A percentile compares a stretch with the other conserved stretches of the same genome.
Conservation (phyloP, 192 early-diverging fungal genomes). For the Rhizophlyctis rosea region DNA sequence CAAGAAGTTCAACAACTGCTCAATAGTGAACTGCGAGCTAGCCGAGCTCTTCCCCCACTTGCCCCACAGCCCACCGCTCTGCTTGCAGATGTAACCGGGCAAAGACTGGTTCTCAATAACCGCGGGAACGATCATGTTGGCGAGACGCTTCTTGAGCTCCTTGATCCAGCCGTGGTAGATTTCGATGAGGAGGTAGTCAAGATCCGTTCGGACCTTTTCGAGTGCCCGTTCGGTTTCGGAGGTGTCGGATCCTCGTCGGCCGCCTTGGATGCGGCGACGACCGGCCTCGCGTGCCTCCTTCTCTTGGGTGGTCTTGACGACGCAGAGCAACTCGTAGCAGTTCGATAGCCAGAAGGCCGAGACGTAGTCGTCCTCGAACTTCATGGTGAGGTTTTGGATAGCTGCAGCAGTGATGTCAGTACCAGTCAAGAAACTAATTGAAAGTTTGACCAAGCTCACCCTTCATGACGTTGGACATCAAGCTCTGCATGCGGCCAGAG, state of each 20-base stretch:
- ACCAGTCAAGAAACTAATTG: background rate
- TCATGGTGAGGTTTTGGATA: constrained; percentile 56
- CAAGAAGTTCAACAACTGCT: constrained; percentile 90
- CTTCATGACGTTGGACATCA: constrained; percentile 84
- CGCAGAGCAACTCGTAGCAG: constrained; percentile 88
- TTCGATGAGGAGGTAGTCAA: constrained; percentile 87
- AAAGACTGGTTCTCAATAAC: constrained; percentile 94
- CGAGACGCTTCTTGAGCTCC: constrained; percentile 90
- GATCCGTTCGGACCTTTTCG: constrained; percentile 81
- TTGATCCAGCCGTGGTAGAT: constrained; percentile 99
- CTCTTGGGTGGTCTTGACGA: constrained; percentile 70
- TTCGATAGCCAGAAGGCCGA: constrained; percentile 97
- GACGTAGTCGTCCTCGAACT: constrained; percentile 79
- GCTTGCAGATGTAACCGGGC: constrained; percentile 89
- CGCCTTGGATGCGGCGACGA: constrained; percentile 39
- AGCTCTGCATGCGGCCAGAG: constrained; percentile 72
- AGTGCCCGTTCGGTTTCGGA: constrained; percentile 72
- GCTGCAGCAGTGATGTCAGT: constrained; percentile 9
- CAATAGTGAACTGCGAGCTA: constrained; percentile 84
- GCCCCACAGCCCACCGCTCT: constrained; percentile 85
- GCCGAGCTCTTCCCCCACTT: constrained; percentile 79
- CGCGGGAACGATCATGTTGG: constrained; percentile 92
- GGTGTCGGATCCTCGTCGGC: constrained; percentile 24
- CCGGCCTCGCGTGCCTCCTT: constrained; percentile 49
- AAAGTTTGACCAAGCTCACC: constrained; percentile 13